Evolutionary conservation across 2,329 filamentous ascomycete genomes (phyloP), one percentile per base, ranked within the genome.

Genomic region (Pyrenochaeta sp.): DNA sequence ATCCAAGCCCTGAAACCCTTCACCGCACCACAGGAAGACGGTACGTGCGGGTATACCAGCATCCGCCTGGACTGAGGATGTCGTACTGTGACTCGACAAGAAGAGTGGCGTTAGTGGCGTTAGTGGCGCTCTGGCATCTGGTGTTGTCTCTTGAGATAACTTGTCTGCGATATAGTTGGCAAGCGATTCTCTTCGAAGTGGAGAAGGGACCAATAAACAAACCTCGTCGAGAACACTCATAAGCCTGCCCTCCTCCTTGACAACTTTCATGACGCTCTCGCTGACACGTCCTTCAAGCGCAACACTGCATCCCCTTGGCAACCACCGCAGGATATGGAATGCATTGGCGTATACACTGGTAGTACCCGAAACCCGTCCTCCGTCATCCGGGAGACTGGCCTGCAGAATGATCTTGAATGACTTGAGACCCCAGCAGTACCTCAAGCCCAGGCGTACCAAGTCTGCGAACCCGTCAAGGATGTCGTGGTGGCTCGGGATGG

Each of bases 381-480:
- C 49, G 20, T 69, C 67, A 27, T 65, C 63, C 0, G 67, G 66
- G 13, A 71, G 47, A 27, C 57, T 58, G 3, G 58, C 51, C 14
- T 65, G 71, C 34, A 76, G 61, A 13, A 68, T 60, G 19, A 77
- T 72, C 23, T 68, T 69, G 35, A 77, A 68, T 1, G 56, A 71
- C 51, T 72, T 69, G 22, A 77, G 51, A 3, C 74, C 72, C 65
- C 73, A 75, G 58, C 74, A 77, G 50, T 77, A 77, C 4, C 75
- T 65, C 36, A 77, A 39, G 3, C 68, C 71, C 0, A 77, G 57
- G n/a, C 74, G 71, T 7, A 77, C 73, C 21, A 75, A 62, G 48
- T 77, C 74, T 17, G 72, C 67, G 54, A 77, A 77, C 19, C 71
- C 71, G 43, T 76, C 74, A 41, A 76, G 66, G 42, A 77, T 75